Base-by-base conservation (phyloP, 805 yeast species). In the Yarrowia osloensis region DNA sequence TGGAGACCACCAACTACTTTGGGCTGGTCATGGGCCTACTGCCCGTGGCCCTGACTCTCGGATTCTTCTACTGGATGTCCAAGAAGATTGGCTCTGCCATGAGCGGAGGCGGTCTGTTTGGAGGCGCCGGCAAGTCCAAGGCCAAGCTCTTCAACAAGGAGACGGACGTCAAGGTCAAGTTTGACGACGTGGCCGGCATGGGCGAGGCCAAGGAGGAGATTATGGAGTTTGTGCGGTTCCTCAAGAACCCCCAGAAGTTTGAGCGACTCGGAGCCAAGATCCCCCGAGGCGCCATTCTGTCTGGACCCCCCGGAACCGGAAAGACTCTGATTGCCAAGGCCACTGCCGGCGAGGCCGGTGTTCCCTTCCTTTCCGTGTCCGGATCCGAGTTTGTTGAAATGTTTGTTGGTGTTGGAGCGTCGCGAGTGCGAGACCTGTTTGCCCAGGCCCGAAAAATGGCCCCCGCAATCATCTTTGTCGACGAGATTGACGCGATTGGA, bases 301-400 rank as follows among this genome's bases (percentile, higher is more conserved):
- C 96, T 13, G 98, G 98, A 71, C 96, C 97, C 19, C 98, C 98
- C 49, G 98, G 98, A 81, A 92, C 98, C 2, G 98, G 98, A 85
- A 92, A 92, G 77, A 92, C 98, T 0, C 79, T 92, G 70, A 79
- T 92, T 67, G 97, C 97, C 26, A 91, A 90, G 77, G 97, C 97
- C 13, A 92, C 97, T 28, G 98, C 97, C 2, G 97, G 98, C 72
- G 97, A 92, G 77, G 97, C 97, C 1, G 95, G 91, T 62, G 98
- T 92, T 63, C 97, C 98, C 28, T 92, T 92, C 76, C 86, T 86
- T 70, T 88, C 95, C 24, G 97, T 92, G 7, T 89, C 96, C 1
- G 97, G 97, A 73, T 91, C 97, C 15, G 97, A 92, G 76, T 92
- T 92, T 72, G 96, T 91, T n/a, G 97, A 92, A 77, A 92, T 92